Evolutionary conservation across 495 filamentous ascomycete species (phyloP).

Genomic region (Polyplosphaeria fusca): DNA sequence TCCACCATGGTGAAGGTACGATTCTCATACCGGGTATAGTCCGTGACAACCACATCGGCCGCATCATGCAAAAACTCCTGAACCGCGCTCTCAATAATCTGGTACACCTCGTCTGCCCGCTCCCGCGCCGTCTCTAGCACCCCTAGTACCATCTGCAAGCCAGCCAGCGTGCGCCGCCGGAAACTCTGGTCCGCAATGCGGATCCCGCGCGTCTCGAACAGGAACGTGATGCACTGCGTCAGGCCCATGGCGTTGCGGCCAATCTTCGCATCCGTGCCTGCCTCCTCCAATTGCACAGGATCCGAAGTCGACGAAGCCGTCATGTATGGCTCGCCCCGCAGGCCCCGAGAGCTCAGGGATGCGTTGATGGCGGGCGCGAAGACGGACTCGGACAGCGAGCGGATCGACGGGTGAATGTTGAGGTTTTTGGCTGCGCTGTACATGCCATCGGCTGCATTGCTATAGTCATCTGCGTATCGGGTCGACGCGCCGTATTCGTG

Average conservation of each 20-base stretch:
- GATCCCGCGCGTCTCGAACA: slow-evolving; percentile 40
- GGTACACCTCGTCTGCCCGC: slow-evolving; percentile 35
- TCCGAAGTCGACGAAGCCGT: slow-evolving; percentile 25
- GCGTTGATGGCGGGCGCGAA: slow-evolving; percentile 33
- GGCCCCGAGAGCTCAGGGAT: slow-evolving; percentile 26
- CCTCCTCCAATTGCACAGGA: slow-evolving; percentile 34
- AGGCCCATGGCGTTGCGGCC: slow-evolving; percentile 39
- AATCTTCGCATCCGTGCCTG: slow-evolving; percentile 39
- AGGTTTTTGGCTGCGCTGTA: slow-evolving; percentile 41
- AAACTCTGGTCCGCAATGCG: slow-evolving; percentile 40
- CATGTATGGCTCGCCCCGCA: slow-evolving; percentile 41
- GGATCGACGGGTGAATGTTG: slow-evolving; percentile 38
- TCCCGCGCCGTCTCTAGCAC: slow-evolving; percentile 37
- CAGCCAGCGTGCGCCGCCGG: slow-evolving; percentile 36
- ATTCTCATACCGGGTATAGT: too few relatives aligned
- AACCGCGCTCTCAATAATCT: slow-evolving; percentile 33
- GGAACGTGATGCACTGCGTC: slow-evolving; percentile 36
- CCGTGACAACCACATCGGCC: too few relatives aligned
- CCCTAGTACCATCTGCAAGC: slow-evolving; percentile 37
- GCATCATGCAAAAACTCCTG: too few relatives aligned
- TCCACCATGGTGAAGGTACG: too few relatives aligned
- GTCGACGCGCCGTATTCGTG: slow-evolving; percentile 37
- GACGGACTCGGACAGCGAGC: slow-evolving; percentile 38
- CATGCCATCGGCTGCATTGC: slow-evolving; percentile 34
- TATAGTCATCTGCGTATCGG: slow-evolving; percentile 33